Evolutionary conservation across 306 rosid genomes (phyloP), one percentile per base, ranked within the genome.

Genomic region (Trifolium dubium): DNA sequence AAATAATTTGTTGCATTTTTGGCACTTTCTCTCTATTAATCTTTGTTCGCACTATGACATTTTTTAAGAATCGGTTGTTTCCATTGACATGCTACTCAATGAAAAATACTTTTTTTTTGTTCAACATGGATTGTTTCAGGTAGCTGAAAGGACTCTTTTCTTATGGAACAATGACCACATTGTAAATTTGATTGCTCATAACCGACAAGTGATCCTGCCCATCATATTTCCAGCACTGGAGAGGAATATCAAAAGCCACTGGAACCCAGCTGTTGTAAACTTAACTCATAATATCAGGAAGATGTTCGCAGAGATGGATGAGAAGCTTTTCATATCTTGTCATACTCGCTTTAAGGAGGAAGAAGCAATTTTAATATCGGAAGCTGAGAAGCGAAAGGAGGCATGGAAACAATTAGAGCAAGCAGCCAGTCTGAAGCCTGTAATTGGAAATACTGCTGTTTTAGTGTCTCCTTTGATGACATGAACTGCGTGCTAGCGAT

Each of bases 71-170:
- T 11, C 12, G 4, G 65, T 34, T 31, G 37, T 66, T 77, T 73
- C 58, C 65, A 28, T 53, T 30, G 34, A 51, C 11, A 5, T 73
- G 63, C 71, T 72, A 75, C 40, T 18, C 55, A 12, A 29, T 43
- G 56, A 65, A 44, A 40, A 53, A 23, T 31, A 65, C 49, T 2
- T 73, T 73, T 40, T 46, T 13, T 37, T n/a, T 17, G 28, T 49
- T 50, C 34, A 41, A 69, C 35, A 49, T 53, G 32, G 56, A 74
- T 69, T 59, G 51, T 76, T 86, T 66, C 92, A 94, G 98, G 98
- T 94, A 62, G 86, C 98, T 79, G 98, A 94, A 81, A 94, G 97
- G 88, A 88, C 91, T 46, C 96, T 94, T 77, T 89, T 89, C 96
- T 85, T 91, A 44, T 94, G 98, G 98, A 94, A 91, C 86, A 94